Base-by-base conservation (phyloP, 352 stramenopile species). In the Globisporangium cylindrosporum region DNA sequence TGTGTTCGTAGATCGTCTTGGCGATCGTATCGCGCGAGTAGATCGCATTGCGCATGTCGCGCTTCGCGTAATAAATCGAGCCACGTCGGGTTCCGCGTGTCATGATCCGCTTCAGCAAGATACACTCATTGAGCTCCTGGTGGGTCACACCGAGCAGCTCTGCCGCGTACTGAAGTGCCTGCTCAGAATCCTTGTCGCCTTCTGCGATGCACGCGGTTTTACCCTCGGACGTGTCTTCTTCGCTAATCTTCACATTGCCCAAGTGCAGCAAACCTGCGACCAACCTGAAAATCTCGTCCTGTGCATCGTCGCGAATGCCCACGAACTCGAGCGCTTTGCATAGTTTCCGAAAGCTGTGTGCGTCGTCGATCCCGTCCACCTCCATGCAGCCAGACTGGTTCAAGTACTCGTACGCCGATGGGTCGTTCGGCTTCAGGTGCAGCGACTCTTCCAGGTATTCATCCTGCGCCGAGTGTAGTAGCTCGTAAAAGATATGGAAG, bases 1-100 rank as follows among this genome's bases (percentile, higher is more conserved):
- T 83, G 59, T 89, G 79, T 53, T 94, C 88, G 72, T 97, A 97
- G 41, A 97, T 93, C 20, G 81, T 94, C 71, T 97, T 97, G 51
- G 88, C 88, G 64, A 97, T 94, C 27, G 91, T 95, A 64, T 97
- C 91, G 34, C 91, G 84, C 41, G 81, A 93, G 76, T 89, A 91
- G 56, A 87, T 79, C n/a, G 82, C 88, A 68, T 81, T 89, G 29
- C 76, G 84, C 38, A 75, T 74, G 62, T 88, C 82, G 25, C 85
- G 82, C 73, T 90, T 95, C 32, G 85, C 84, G 46, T 82, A 92
- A 68, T 93, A 91, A 67, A 93, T 91, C 18, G 88, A 91, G 46
- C 86, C 87, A 32, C 86, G 82, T 56, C 86, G 82, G 15, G 83
- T 81, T 12, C 88, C 79, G 48, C 84, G 88, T 14, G 87, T 93